These are phyloP conservation scores for Aspergillus brasiliensis DNA, from an alignment of 2,329 filamentous ascomycete species.

Conservation along the genomic window DNA sequence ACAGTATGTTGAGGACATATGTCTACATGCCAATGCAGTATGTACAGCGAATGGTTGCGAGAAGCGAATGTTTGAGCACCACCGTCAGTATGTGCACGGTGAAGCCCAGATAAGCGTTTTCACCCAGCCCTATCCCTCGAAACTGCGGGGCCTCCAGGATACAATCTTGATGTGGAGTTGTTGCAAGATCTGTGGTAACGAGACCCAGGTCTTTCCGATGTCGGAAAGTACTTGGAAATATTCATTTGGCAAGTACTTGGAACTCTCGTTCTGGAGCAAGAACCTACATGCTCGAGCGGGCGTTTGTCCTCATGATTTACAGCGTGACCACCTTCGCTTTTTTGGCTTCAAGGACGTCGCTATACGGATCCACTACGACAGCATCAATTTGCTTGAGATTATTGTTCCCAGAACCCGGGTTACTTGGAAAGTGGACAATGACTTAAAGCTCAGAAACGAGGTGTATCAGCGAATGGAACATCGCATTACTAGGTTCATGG, in stretches of 20 bases:
- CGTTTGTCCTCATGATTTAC: slow-evolving; percentile 86
- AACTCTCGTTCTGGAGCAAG: slow-evolving; percentile 93
- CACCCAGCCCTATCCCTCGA: slow-evolving; percentile 72
- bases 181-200: slow-evolving; percentile 87
- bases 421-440: slow-evolving; percentile 97
- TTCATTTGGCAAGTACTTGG: slow-evolving; percentile 97
- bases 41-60: slow-evolving; percentile 86
- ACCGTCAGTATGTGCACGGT: slow-evolving; percentile 95
- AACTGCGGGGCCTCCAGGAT: slow-evolving; percentile 66
- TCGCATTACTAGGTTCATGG: slow-evolving; percentile 82
- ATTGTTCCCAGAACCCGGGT: slow-evolving; percentile 86
- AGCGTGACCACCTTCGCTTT: slow-evolving; percentile 87
- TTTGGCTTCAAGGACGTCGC: slow-evolving; percentile 87
- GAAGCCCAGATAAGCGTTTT: slow-evolving; percentile 91
- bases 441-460: slow-evolving; percentile 89
- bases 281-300: slow-evolving; percentile 73
- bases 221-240: slow-evolving; percentile 96
- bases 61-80: slow-evolving; percentile 85
- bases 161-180: slow-evolving; percentile 97
- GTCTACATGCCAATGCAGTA: slow-evolving; percentile 70
- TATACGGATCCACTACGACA: slow-evolving; percentile 87
- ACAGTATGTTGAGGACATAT: slow-evolving; percentile 92
- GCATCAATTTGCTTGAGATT: slow-evolving; percentile 89
- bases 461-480: slow-evolving; percentile 80
- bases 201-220: slow-evolving; percentile 88